These are phyloP conservation scores for Antrodiella citrinella DNA, from an alignment of 768 basidiomycete genomes.

Conservation along the genomic window DNA sequence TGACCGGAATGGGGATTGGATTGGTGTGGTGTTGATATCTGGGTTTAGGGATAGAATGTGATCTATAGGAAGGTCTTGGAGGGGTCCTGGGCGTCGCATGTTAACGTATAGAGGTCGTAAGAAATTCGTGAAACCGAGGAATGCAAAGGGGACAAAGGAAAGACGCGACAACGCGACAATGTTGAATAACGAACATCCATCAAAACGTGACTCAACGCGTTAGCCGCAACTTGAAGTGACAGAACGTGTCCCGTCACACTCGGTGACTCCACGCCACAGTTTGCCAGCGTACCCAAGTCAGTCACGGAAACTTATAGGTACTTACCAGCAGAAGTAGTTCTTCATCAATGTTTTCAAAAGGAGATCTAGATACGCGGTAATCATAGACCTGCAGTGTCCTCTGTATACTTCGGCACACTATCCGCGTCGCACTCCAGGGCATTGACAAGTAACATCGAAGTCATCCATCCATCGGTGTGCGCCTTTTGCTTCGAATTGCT, in stretches of 20 bases:
- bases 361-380: too few species aligned
- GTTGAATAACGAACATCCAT: not conserved
- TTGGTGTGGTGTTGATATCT: constrained; percentile 15
- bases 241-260: not conserved
- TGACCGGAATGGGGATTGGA: constrained; percentile 22
- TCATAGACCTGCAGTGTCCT: too few species aligned
- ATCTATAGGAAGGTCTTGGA: constrained; percentile 54
- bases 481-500: too few species aligned
- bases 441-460: too few species aligned
- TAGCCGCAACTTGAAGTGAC: not conserved
- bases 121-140: constrained; percentile 3
- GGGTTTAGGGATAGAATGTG: constrained; percentile 36
- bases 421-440: too few species aligned
- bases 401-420: too few species aligned
- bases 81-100: constrained; percentile 34
- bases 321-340: too few species aligned
- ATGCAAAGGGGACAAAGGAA: not conserved
- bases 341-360: too few species aligned
- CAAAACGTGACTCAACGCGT: not conserved
- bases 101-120: not conserved
- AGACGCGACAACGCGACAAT: not conserved
- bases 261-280: too few species aligned
- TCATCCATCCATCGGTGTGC: too few species aligned
- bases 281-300: too few species aligned
- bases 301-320: too few species aligned